Evolutionary conservation across 2,329 filamentous ascomycete species (phyloP).

Genomic region (Alternaria conjuncta): DNA sequence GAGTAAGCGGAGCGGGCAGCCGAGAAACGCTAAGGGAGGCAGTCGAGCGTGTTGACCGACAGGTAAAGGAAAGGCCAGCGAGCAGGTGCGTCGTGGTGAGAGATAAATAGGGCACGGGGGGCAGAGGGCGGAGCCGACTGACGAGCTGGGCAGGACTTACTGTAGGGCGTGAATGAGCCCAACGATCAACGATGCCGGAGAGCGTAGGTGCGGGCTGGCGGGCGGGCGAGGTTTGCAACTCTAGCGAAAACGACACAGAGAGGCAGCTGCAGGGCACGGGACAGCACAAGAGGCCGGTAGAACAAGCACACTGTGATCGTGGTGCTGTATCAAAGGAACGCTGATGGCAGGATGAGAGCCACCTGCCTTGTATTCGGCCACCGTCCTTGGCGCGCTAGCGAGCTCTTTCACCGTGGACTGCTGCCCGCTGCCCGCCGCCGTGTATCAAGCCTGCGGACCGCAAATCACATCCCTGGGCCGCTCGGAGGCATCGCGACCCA

Average conservation of each 20-base stretch:
- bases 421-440: slow-evolving; percentile 11
- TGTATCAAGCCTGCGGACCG: slow-evolving; percentile 14
- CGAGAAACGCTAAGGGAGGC: slow-evolving; percentile 26
- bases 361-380: slow-evolving; percentile 16
- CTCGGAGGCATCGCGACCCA: slow-evolving; percentile 15
- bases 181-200: slow-evolving; percentile 39
- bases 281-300: slow-evolving; percentile 34
- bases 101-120: slow-evolving; percentile 24
- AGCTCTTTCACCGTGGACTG: slow-evolving; percentile 18
- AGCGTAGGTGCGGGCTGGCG: slow-evolving; percentile 15
- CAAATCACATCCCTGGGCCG: not conserved
- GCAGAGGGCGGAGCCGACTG: slow-evolving; percentile 32
- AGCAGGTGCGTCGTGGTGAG: slow-evolving; percentile 6
- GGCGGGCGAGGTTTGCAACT: slow-evolving; percentile 20
- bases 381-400: slow-evolving; percentile 23
- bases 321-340: slow-evolving; percentile 25
- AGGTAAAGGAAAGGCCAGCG: slow-evolving; percentile 23
- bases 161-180: slow-evolving; percentile 47
- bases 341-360: slow-evolving; percentile 25
- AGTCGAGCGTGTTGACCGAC: slow-evolving; percentile 25
- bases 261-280: slow-evolving; percentile 39
- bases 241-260: slow-evolving; percentile 17
- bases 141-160: slow-evolving; percentile 43
- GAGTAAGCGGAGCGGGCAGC: slow-evolving; percentile 47
- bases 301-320: slow-evolving; percentile 34